Percentiles rank a stretch among this genome's conserved stretches.
Conservation (phyloP, 2,329 filamentous ascomycete species). For the Zymoseptoria tritici region DNA sequence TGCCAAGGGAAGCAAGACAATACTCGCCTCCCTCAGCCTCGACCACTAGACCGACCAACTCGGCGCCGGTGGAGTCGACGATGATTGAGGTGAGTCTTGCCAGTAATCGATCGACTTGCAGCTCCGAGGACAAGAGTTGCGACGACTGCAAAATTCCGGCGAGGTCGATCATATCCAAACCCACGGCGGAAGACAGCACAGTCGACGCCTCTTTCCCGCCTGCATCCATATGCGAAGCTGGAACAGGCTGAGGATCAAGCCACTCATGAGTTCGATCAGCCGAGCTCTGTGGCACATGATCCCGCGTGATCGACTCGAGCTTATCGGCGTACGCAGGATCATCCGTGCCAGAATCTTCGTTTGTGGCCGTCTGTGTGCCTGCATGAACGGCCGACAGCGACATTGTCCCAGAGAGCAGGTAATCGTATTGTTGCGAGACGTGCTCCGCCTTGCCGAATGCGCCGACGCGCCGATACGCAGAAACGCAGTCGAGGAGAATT, state of each 20-base stretch:
- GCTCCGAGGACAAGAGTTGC: constrained; percentile 70
- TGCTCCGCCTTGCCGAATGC: constrained; percentile 62
- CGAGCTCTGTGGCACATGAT: constrained; percentile 32
- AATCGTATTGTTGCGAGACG: constrained; percentile 60
- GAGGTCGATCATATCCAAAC: constrained; percentile 73
- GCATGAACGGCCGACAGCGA: constrained; percentile 55
- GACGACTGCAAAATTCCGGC: constrained; percentile 72
- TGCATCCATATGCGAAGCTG: constrained; percentile 26
- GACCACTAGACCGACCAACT: constrained; percentile 65
- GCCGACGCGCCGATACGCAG: constrained; percentile 61
- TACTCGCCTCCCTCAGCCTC: constrained; percentile 59
- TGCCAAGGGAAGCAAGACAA: constrained; percentile 67
- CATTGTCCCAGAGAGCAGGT: constrained; percentile 57
- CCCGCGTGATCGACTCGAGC: constrained; percentile 39
- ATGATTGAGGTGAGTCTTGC: constrained; percentile 79
- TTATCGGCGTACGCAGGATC: constrained; percentile 33
- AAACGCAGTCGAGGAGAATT: constrained; percentile 60
- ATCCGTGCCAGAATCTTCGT: constrained; percentile 44
- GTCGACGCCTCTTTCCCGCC: constrained; percentile 22
- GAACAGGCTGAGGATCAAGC: constrained; percentile 37
- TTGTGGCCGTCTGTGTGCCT: constrained; percentile 57
- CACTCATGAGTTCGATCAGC: constrained; percentile 44
- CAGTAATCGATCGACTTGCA: constrained; percentile 67
- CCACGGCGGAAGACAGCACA: constrained; percentile 49
- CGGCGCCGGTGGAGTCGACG: constrained; percentile 67